Evolutionary conservation across 2,329 filamentous ascomycete genomes (phyloP), one percentile per base, ranked within the genome.

Genomic region (Aspergillus puulaauensis): DNA sequence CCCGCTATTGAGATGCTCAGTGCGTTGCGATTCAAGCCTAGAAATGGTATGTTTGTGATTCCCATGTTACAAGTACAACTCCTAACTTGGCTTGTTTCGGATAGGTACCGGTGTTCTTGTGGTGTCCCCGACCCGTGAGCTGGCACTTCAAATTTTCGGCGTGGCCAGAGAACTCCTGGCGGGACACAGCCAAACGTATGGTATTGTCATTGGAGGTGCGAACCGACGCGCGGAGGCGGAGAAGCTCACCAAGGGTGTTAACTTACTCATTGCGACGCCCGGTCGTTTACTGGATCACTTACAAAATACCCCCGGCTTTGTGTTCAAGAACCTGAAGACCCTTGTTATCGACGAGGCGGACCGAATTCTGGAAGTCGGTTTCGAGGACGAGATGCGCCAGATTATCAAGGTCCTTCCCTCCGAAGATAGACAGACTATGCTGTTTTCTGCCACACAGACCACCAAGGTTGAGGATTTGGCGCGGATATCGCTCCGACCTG

Each of bases 381-480:
- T 99, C 82, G 95, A 99, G 76, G 95, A 98, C 70, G 95, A 99
- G 79, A 96, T 99, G 90, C 85, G 91, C 63, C 89, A 96, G 74
- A 96, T 99, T 66, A 88, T 98, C 75, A 96, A 96, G 82, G 95
- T 98, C 55, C 80, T 98, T 17, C 91, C 93, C 47, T 89, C 89
- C 65, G 88, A 96, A 57, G 86, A 93, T 64, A 83, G 95, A 59
- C 93, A 98, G 77, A 97, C 93, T 0, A 95, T 96, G 88, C 85
- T 99, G n/a, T 99, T 99, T 82, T 97, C 92, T 14, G 95, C 95
- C 14, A 99, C 95, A 4, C 95, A 98, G 76, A 99, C 95, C 3
- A 98, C 93, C 56, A 98, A 99, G 79, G 95, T 99, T 65, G 93
- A 98, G 77, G 95, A 99, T 75, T 83, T 99, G 54, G 95, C 95